These are phyloP conservation scores for Candida broadrunensis DNA, from an alignment of 805 yeast genomes.

Conservation along the genomic window DNA sequence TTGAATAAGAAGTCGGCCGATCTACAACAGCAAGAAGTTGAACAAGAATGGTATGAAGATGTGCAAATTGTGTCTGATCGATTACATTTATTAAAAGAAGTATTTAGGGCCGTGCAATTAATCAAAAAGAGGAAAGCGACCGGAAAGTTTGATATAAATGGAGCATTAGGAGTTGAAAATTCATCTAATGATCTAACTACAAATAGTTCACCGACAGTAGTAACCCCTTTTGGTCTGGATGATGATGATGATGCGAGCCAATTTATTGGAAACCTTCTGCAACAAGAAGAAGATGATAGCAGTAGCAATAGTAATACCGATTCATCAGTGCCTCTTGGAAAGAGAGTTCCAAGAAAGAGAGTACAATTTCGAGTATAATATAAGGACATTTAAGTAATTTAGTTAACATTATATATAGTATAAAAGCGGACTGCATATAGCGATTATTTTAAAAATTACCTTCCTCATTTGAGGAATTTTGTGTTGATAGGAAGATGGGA, in stretches of 20 bases:
- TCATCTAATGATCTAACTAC: neutral
- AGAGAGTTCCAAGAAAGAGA: neutral
- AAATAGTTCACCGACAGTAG: neutral
- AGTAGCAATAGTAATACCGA: constrained; percentile 11
- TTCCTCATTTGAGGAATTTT: neutral
- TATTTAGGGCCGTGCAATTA: constrained; percentile 21
- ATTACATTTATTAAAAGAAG: constrained; percentile 25
- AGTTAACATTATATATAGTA: too few relatives aligned
- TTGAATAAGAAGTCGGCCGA: neutral
- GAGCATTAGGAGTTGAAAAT: neutral
- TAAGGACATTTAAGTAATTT: too few relatives aligned
- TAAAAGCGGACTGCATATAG: neutral
- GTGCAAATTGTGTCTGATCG: constrained; percentile 21
- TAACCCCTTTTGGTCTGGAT: constrained; percentile 7
- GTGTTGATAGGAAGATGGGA: too few relatives aligned
- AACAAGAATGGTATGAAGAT: constrained; percentile 22
- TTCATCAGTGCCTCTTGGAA: neutral
- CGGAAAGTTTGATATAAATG: constrained; percentile 1
- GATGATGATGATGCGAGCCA: constrained; percentile 7
- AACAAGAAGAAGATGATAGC: constrained; percentile 15
- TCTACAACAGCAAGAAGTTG: constrained; percentile 7
- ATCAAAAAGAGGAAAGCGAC: constrained; percentile 15
- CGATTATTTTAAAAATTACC: neutral
- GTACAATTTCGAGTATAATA: neutral
- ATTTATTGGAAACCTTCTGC: constrained; percentile 2